These are phyloP conservation scores for Epichloe festucae DNA, from an alignment of 2,329 filamentous ascomycete species.

Conservation along the genomic window DNA sequence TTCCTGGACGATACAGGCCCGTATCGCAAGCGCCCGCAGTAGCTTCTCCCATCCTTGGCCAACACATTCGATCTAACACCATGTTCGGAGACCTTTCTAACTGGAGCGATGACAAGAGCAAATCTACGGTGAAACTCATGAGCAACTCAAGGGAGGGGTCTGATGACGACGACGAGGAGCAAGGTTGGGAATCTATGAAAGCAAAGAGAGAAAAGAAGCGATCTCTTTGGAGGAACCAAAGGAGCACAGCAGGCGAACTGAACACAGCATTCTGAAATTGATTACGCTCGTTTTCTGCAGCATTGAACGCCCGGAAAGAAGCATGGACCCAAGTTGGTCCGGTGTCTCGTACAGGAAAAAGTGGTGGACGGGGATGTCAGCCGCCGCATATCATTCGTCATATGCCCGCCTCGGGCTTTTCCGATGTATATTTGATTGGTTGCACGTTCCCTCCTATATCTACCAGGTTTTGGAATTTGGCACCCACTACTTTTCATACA, in stretches of 20 bases:
- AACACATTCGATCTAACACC: constrained; percentile 20
- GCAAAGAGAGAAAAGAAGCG: constrained; percentile 56
- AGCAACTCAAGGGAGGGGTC: constrained; percentile 27
- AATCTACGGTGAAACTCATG: constrained; percentile 25
- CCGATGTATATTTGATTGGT: no score
- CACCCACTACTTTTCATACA: not conserved
- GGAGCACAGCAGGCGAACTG: constrained; percentile 35
- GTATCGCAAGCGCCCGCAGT: constrained; percentile 51
- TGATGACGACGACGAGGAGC: constrained; percentile 46
- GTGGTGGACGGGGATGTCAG: no score
- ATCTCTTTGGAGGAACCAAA: constrained; percentile 52
- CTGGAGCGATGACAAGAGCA: constrained; percentile 21
- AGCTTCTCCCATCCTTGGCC: constrained; percentile 15
- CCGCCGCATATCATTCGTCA: no score
- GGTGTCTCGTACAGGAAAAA: no score
- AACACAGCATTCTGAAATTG: constrained; percentile 30
- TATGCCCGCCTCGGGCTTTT: no score
- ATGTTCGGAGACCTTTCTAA: constrained; percentile 20
- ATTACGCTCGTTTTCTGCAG: not conserved
- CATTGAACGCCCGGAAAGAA: no score
- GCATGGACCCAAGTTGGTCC: no score
- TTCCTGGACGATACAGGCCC: constrained; percentile 81
- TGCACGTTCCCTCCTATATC: not conserved
- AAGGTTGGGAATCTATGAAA: constrained; percentile 59
- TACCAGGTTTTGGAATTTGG: not conserved